Conservation (phyloP, 2,329 filamentous ascomycete genomes). For the Septoria linicola region DNA sequence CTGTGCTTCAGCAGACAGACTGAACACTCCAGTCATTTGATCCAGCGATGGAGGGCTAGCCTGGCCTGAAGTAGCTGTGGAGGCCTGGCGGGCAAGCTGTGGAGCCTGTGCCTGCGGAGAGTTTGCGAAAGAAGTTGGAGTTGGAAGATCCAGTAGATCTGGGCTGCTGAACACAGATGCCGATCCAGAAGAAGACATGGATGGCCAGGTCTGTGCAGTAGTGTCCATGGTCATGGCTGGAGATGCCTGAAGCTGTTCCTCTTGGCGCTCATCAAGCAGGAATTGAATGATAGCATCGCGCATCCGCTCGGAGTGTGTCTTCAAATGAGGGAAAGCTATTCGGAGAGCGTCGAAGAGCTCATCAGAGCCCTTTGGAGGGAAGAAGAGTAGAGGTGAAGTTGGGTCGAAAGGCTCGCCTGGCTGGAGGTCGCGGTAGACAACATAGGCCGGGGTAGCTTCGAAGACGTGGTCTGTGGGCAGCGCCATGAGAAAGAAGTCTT, state of each 20-base stretch:
- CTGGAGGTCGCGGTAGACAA: slow-evolving; percentile 38
- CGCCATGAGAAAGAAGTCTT: slow-evolving; percentile 20
- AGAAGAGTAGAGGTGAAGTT: slow-evolving; percentile 37
- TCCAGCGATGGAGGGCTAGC: slow-evolving; percentile 35
- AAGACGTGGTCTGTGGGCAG: slow-evolving; percentile 20
- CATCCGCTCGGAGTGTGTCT: slow-evolving; percentile 42
- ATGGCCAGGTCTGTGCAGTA: slow-evolving; percentile 32
- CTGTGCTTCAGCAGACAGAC: slow-evolving; percentile 35
- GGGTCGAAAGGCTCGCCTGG: slow-evolving; percentile 36
- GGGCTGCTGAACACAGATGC: slow-evolving; percentile 36
- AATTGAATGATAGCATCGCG: slow-evolving; percentile 42
- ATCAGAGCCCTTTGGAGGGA: slow-evolving; percentile 42
- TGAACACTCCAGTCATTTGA: slow-evolving; percentile 42
- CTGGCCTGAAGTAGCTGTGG: slow-evolving; percentile 21
- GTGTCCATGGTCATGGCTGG: slow-evolving; percentile 26
- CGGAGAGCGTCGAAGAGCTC: slow-evolving; percentile 42
- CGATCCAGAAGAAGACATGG: slow-evolving; percentile 32
- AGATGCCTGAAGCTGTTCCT: slow-evolving; percentile 31
- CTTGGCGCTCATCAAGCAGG: slow-evolving; percentile 38
- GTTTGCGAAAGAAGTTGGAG: slow-evolving; percentile 32
- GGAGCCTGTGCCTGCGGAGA: slow-evolving; percentile 27
- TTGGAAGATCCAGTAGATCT: slow-evolving; percentile 32
- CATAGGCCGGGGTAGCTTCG: slow-evolving; percentile 29
- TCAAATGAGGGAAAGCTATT: slow-evolving; percentile 37
- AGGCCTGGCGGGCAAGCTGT: slow-evolving; percentile 26